Evolutionary conservation across 176 grass and related monocot species (phyloP), one percentile per base, ranked within the genome.

Genomic region (Triticum monococcum): DNA sequence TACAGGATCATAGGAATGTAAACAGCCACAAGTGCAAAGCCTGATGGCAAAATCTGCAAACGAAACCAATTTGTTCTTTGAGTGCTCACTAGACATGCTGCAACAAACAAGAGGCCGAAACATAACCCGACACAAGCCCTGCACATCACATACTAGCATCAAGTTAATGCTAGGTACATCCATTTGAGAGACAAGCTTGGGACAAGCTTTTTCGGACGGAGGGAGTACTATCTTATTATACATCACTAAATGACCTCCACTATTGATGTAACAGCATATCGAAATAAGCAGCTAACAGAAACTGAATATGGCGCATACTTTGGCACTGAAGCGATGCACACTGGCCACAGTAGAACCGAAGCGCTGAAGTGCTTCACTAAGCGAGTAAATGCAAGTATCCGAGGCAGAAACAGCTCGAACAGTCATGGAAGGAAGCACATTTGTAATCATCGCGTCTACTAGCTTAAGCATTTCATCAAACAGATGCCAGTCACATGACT

Each of bases 381-480:
- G 0, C 31, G 3, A 18, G 76, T 32, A 78, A 10, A 61, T 40
- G 22, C 32, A 79, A 24, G 31, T 24, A 54, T 50, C 38, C 2
- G n/a, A 54, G 40, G 68, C 1, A 79, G 65, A 38, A 75, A 64
- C 0, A 79, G 9, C 0, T 83, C 3, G 31, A 83, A n/a, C 57
- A 56, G 20, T 38, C 20, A 52, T 35, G 71, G 8, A 37, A 48
- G 26, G 31, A 43, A 75, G 11, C 10, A 28, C 2, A n/a, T 37
- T 4, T 5, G 3, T 60, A 36, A 28, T 25, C 11, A 12, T 4
- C 9, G 31, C 1, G 22, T 73, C 14, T 24, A 17, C 14, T 24
- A 17, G 78, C 2, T 5, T 60, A 23, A 79, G 72, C 72, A 90
- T 86, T 90, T 78, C 52, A 31, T 86, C 84, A 56, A 71, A 82